Evolutionary conservation across 2,329 filamentous ascomycete species (phyloP).

Genomic region (Ceratocystis papillata): DNA sequence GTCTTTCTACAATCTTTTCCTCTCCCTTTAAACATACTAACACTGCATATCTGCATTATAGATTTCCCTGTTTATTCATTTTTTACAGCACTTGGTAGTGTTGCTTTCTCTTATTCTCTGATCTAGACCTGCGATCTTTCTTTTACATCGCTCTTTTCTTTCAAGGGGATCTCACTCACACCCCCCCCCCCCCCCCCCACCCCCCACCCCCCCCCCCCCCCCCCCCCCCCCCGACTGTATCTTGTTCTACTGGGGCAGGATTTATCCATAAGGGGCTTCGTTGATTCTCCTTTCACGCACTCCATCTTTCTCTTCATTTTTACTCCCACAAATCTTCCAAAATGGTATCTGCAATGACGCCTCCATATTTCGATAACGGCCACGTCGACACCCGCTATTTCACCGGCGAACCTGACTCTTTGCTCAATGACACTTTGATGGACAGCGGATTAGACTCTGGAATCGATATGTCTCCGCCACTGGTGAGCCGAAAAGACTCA

Average conservation of each 20-base stretch:
- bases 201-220: no score
- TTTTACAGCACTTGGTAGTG: not conserved
- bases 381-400: constrained; percentile 10
- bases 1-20: not conserved
- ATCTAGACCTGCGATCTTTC: not conserved
- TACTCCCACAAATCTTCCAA: constrained; percentile 2
- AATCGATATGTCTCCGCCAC: constrained; percentile 52
- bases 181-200: no score
- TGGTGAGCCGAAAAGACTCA: constrained; percentile 54
- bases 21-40: not conserved
- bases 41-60: no score
- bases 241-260: not conserved
- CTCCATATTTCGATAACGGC: constrained; percentile 11
- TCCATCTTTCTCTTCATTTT: constrained; percentile 3
- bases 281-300: not conserved
- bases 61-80: not conserved
- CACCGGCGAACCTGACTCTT: not conserved
- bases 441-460: constrained; percentile 40
- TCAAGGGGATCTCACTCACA: not conserved
- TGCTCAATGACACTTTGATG: constrained; percentile 20
- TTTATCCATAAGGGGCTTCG: not conserved
- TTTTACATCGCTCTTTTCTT: constrained; percentile 3
- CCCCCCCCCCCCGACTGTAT: not conserved
- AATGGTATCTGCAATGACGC: constrained; percentile 20
- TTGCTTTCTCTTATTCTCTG: not conserved